Base-by-base conservation (phyloP, 2,329 filamentous ascomycete genomes). In the Tothia fuscella region DNA sequence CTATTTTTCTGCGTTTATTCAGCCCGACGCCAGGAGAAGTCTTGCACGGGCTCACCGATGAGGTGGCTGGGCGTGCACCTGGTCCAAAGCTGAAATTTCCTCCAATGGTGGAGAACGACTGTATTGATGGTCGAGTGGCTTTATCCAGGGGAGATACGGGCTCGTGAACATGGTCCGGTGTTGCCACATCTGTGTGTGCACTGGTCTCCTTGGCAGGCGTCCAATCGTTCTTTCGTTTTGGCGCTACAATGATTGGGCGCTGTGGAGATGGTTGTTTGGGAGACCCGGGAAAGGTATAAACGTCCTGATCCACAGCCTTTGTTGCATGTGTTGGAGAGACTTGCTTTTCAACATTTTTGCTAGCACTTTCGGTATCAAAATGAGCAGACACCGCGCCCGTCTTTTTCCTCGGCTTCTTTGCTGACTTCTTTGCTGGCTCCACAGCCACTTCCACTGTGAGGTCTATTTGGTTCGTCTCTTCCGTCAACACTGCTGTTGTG, bases 171-270 rank as follows among this genome's bases (percentile, higher is more conserved):
- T n/a, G n/a, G n/a, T n/a, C n/a, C n/a, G n/a, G n/a, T n/a, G 49
- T 4, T 46, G 48, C 43, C 12, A 46, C 43, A 25, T 45, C 46
- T 20, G 42, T 17, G 10, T 41, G 35, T 10, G 21, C 17, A 36
- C 22, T n/a, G 1, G 57, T 59, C 19, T 62, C 53, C 30, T 40
- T 50, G 3, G 53, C 46, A 4, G 60, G 60, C 16, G 60, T 62
- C 60, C 60, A 62, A 40, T 58, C 51, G 19, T 48, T 51, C 37
- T 57, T 50, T 43, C 60, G 49, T 3, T 45, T 38, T 2, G 56
- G 48, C 2, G 57, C 59, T 38, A 53, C 50, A 16, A 22, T 26
- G 21, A 32, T 37, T 7, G 21, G n/a, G 14, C 28, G n/a, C n/a
- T n/a, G n/a, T n/a, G n/a, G n/a, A n/a, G n/a, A n/a, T n/a, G n/a